These are phyloP conservation scores for Colletotrichum gloeosporioides DNA, from an alignment of 2,329 filamentous ascomycete genomes.

Conservation along the genomic window DNA sequence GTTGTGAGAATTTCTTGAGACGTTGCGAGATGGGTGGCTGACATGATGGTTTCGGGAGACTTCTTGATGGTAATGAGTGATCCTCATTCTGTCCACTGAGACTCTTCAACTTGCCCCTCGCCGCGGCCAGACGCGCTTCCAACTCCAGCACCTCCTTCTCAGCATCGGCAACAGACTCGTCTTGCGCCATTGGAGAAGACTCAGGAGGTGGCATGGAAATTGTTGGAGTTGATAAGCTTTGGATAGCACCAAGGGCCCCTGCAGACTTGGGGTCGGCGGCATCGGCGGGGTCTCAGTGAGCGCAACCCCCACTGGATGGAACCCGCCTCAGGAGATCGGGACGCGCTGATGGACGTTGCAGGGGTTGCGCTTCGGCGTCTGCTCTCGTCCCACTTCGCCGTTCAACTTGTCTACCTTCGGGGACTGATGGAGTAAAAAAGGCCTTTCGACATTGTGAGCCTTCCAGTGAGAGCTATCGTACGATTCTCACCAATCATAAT, in stretches of 20 bases:
- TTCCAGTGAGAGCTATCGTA: neutral
- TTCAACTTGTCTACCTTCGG: constrained; percentile 7
- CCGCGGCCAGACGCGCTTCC: constrained; percentile 55
- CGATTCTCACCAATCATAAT: constrained; percentile 12
- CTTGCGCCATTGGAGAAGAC: constrained; percentile 26
- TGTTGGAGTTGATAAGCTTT: constrained; percentile 18
- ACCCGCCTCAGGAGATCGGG: neutral
- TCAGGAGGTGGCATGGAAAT: neutral
- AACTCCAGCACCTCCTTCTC: constrained; percentile 64
- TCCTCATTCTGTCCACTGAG: constrained; percentile 37
- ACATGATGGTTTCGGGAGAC: constrained; percentile 21
- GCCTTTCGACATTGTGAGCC: neutral
- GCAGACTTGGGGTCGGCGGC: constrained; percentile 5
- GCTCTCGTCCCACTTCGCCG: constrained; percentile 5
- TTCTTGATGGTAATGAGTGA: neutral
- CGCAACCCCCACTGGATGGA: neutral
- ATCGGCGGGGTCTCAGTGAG: neutral
- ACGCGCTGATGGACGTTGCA: neutral
- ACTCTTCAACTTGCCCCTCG: constrained; percentile 47
- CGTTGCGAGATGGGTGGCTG: constrained; percentile 13
- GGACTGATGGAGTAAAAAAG: constrained; percentile 11
- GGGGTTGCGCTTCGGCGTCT: constrained; percentile 14
- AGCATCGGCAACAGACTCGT: constrained; percentile 29
- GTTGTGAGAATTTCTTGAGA: constrained; percentile 17
- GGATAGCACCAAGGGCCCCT: constrained; percentile 11